phyloP scores from a whole-genome alignment of 2,329 filamentous ascomycete genomes.

The Nothopassalora personata region DNA sequence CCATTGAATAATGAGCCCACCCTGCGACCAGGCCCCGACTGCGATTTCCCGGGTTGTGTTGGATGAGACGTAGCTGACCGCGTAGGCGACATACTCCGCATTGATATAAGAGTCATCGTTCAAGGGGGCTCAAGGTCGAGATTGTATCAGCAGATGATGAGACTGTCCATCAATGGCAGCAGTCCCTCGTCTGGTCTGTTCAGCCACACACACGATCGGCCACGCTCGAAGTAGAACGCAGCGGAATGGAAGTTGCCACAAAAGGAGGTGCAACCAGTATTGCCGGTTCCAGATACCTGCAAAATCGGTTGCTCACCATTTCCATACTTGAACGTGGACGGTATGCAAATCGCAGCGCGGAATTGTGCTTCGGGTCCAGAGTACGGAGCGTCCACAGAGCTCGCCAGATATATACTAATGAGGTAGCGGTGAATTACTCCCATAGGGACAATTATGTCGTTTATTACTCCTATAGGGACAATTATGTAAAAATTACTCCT shows the following conservation, averaged over 20 bases:
- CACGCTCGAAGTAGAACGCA: constrained; percentile 38
- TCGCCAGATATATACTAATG: constrained; percentile 34
- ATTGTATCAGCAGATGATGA: too few relatives aligned
- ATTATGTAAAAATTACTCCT: too few relatives aligned
- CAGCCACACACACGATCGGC: constrained; percentile 51
- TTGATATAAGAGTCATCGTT: constrained; percentile 46
- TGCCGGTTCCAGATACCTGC: constrained; percentile 49
- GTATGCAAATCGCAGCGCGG: constrained; percentile 49
- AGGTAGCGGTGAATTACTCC: too few relatives aligned
- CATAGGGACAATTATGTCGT: too few relatives aligned
- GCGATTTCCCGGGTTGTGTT: constrained; percentile 35
- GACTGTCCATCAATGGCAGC: too few relatives aligned
- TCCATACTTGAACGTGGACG: constrained; percentile 43
- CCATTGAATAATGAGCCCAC: constrained; percentile 50
- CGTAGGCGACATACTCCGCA: constrained; percentile 51
- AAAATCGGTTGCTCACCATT: constrained; percentile 40
- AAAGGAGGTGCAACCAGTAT: constrained; percentile 41
- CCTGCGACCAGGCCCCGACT: constrained; percentile 52
- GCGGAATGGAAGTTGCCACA: constrained; percentile 43
- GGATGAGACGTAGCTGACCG: constrained; percentile 49
- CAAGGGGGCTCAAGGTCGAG: constrained; percentile 27
- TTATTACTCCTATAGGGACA: too few relatives aligned
- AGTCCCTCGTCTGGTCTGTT: constrained; percentile 40
- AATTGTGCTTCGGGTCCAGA: constrained; percentile 41
- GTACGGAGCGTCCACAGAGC: constrained; percentile 43